Conservation (phyloP, 1,284 basidiomycete species). For the Spongispora temasekensis region DNA sequence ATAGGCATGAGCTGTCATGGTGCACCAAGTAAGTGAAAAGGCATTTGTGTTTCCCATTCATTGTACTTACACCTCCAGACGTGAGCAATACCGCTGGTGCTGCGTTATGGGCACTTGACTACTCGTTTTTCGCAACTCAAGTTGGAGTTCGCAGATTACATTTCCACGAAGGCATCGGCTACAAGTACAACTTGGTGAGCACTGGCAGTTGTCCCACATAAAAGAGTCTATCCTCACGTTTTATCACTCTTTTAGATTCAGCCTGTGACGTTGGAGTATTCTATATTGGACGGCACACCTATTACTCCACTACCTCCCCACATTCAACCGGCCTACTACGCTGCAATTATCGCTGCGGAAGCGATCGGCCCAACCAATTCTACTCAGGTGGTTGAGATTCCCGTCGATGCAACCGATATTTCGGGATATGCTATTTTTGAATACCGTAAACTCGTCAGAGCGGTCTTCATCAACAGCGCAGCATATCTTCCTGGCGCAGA, state of each 20-base stretch:
- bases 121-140: constrained; percentile 54
- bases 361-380: constrained; percentile 42
- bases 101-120: constrained; percentile 69
- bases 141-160: constrained; percentile 35
- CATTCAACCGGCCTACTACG: constrained; percentile 63
- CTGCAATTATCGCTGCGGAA: constrained; percentile 50
- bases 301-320: constrained; percentile 54
- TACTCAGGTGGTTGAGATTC: constrained; percentile 53
- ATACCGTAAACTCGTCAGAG: constrained; percentile 43
- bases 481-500: constrained; percentile 47
- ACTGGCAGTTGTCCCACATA: not conserved
- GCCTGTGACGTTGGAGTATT: constrained; percentile 53
- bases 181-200: constrained; percentile 48
- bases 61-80: constrained; percentile 35
- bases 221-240: not conserved
- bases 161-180: constrained; percentile 52
- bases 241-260: constrained; percentile 44
- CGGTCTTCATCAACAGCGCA: constrained; percentile 58
- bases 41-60: not conserved
- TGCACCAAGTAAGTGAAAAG: constrained; percentile 41
- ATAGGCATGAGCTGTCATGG: constrained; percentile 46
- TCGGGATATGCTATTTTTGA: constrained; percentile 68
- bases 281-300: constrained; percentile 50
- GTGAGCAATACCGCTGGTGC: constrained; percentile 72
- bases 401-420: constrained; percentile 48